Evolutionary conservation across 2,329 filamentous ascomycete genomes (phyloP).

Genomic region (Trichoderma asperellum): DNA sequence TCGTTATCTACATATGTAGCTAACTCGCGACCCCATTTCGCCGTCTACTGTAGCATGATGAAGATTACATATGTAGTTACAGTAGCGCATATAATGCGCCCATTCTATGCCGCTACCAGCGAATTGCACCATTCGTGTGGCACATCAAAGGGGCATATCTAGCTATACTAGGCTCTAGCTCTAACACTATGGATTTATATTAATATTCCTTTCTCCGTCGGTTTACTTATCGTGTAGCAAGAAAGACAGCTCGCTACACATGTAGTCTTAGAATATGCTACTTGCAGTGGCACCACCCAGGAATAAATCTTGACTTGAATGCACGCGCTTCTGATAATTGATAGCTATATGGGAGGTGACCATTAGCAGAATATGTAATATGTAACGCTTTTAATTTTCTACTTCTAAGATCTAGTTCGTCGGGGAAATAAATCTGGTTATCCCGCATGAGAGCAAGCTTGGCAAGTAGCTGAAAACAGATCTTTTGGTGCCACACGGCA

Average conservation of each 20-base stretch:
- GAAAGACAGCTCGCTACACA: background rate
- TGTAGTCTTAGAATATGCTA: no score
- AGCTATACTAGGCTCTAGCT: background rate
- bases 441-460: background rate
- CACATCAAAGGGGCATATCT: background rate
- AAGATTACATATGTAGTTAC: background rate
- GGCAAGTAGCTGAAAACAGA: background rate
- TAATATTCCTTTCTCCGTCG: background rate
- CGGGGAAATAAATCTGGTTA: background rate
- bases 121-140: background rate
- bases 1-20: no score
- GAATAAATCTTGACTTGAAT: no score
- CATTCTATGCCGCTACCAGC: background rate
- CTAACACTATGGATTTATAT: background rate
- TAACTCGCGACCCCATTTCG: no score
- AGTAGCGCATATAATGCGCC: background rate
- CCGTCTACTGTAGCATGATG: no score
- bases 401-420: background rate
- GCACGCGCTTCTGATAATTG: background rate
- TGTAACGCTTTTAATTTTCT: background rate
- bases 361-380: background rate
- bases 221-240: background rate
- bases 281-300: no score
- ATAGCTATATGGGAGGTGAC: background rate
- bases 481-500: background rate